Conservation (phyloP, 228 moss, liverwort and hornwort species). For the Sphagnum magellanicum region DNA sequence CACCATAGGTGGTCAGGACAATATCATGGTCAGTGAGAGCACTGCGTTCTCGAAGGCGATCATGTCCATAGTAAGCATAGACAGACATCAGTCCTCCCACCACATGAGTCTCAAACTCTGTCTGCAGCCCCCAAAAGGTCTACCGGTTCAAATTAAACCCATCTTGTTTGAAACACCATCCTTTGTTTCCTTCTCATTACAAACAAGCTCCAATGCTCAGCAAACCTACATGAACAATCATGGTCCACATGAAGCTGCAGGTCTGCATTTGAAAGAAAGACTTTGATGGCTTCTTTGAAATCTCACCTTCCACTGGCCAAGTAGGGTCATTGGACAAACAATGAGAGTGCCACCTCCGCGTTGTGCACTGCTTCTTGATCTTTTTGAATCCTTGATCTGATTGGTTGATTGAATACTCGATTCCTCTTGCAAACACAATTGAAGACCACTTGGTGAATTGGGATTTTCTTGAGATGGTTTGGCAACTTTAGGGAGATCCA, state of each 20-base stretch:
- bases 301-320: slow-evolving; percentile 89
- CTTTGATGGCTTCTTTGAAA: neutral
- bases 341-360: slow-evolving; percentile 89
- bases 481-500: slow-evolving; percentile 13
- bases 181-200: no score
- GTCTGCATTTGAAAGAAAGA: no score
- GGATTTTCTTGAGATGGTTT: slow-evolving; percentile 6
- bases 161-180: no score
- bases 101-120: slow-evolving; percentile 81
- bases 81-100: slow-evolving; percentile 61
- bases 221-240: neutral
- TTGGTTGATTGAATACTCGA: slow-evolving; percentile 16
- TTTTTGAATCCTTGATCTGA: slow-evolving; percentile 19
- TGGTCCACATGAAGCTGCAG: neutral
- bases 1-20: slow-evolving; percentile 80
- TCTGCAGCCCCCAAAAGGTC: slow-evolving; percentile 24
- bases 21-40: slow-evolving; percentile 70
- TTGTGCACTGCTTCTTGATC: slow-evolving; percentile 29
- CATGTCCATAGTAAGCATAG: slow-evolving; percentile 69
- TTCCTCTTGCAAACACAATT: neutral
- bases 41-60: slow-evolving; percentile 52
- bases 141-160: no score
- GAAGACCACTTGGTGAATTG: slow-evolving; percentile 1
- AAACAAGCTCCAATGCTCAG: no score
- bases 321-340: slow-evolving; percentile 87